Base-by-base conservation (phyloP, 2,329 filamentous ascomycete species). In the Talaromyces sp. region DNA sequence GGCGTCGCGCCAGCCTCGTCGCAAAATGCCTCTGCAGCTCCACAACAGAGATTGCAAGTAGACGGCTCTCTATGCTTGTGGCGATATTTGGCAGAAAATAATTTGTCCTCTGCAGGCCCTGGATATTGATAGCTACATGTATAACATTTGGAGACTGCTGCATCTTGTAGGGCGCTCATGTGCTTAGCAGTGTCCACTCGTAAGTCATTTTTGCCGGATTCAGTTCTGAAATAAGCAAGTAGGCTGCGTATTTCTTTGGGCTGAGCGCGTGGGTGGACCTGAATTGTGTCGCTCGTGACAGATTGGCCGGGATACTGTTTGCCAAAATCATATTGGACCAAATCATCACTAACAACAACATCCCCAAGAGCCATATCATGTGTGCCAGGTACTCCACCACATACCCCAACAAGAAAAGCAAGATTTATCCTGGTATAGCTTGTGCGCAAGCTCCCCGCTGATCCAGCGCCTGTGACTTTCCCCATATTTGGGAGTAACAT, bases 311-410 rank as follows among this genome's bases (percentile, higher is more conserved):
- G 56, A 56, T 69, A 68, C 41, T 67, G 64, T 38, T 62, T 56
- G 4, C 71, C 70, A 54, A 67, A 67, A 58, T 73, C 69, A 32
- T 64, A 69, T 38, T 71, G 65, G 13, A 71, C 57, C 31, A 73
- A 50, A 1, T 58, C 57, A 9, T 61, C 58, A 29, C 51, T 59
- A 13, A 59, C 46, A 17, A 59, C 58, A 49, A 75, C 65, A 63
- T 75, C 72, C 5, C 73, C 73, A 6, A 75, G 65, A 8, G 69
- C 54, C 27, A 71, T 67, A 17, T 69, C 65, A 2, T 59, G 53
- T 17, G 13, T n/a, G n/a, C n/a, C 32, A 35, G 32, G 32, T 35
- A 52, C 50, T 26, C 50, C 50, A 4, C 19, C 50, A 27, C 50
- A 52, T n/a, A 52, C 24, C 24, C 50, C 50, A 24, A 27, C 19